Percentiles rank a stretch among this genome's conserved stretches.
These are phyloP conservation scores for Starmerella gropengiesseri DNA, from an alignment of 805 yeast genomes.

Conservation along the genomic window DNA sequence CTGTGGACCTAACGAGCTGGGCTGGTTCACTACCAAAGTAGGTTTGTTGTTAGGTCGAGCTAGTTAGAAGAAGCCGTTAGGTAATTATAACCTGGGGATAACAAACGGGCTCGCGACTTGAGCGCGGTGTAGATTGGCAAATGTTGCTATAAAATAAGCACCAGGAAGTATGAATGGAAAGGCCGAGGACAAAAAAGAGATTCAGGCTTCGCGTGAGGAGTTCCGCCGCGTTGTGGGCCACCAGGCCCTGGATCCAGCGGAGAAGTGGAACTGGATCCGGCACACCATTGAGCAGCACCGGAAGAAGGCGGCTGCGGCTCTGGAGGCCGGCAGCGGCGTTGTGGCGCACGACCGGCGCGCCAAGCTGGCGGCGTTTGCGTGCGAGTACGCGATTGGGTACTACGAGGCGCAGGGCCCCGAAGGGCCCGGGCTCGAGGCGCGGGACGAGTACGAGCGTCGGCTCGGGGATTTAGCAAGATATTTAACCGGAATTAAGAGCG, in stretches of 20 bases:
- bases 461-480: conserved; percentile 7
- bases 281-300: not conserved
- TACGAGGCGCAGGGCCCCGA: too few species aligned
- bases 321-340: not conserved
- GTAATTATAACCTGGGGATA: too few species aligned
- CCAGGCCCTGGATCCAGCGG: not conserved
- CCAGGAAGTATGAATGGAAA: not conserved
- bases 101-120: too few species aligned
- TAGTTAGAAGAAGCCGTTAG: too few species aligned
- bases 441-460: not conserved
- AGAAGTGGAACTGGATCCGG: not conserved
- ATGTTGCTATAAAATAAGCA: too few species aligned
- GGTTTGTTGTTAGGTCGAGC: too few species aligned
- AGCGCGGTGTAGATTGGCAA: too few species aligned
- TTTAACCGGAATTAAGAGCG: conserved; percentile 2
- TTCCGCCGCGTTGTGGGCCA: not conserved
- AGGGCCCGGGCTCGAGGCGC: not conserved
- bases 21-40: too few species aligned
- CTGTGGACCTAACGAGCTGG: too few species aligned
- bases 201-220: not conserved
- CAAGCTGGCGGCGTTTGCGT: conserved; percentile 2
- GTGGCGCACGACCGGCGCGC: conserved; percentile 8
- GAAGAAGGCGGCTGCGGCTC: not conserved
- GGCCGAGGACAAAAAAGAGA: not conserved
- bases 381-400: conserved; percentile 1